These are phyloP conservation scores for Manihot esculenta DNA, from an alignment of 441 rosid genomes.

Conservation along the genomic window DNA sequence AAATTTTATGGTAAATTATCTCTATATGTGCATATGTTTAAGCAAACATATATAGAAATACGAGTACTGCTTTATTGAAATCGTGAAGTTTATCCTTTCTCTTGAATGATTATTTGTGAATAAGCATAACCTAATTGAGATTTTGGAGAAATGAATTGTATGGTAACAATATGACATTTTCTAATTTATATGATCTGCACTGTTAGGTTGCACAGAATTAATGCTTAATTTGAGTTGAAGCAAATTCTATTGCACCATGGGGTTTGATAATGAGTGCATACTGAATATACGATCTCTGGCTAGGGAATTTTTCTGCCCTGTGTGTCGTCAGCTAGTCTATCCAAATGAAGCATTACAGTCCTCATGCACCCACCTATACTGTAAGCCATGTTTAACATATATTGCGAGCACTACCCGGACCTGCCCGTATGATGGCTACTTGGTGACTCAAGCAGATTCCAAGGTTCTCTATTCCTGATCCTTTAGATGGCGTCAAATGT, in stretches of 20 bases:
- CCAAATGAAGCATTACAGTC: constrained; percentile 85
- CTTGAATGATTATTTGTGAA: neutral
- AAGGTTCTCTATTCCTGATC: constrained; percentile 44
- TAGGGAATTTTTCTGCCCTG: constrained; percentile 82
- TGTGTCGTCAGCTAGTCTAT: constrained; percentile 68
- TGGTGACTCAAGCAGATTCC: constrained; percentile 81
- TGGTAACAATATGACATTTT: neutral
- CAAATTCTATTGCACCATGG: constrained; percentile 39
- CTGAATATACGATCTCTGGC: constrained; percentile 65
- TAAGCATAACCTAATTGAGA: neutral
- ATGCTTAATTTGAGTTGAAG: constrained; percentile 26
- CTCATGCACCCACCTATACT: constrained; percentile 74
- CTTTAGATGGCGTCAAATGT: constrained; percentile 5
- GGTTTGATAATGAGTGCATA: constrained; percentile 78
- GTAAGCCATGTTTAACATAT: constrained; percentile 69
- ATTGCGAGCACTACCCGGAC: constrained; percentile 57
- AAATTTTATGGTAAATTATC: too few relatives aligned
- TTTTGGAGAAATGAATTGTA: neutral
- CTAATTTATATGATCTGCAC: constrained; percentile 4
- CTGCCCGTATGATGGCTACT: constrained; percentile 79
- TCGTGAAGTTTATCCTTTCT: too few relatives aligned
- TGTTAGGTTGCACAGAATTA: constrained; percentile 27
- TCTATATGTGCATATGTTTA: too few relatives aligned
- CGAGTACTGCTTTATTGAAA: too few relatives aligned
- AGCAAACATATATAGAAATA: too few relatives aligned